Conservation (phyloP, 306 rosid genomes). For the Acacia crassicarpa region DNA sequence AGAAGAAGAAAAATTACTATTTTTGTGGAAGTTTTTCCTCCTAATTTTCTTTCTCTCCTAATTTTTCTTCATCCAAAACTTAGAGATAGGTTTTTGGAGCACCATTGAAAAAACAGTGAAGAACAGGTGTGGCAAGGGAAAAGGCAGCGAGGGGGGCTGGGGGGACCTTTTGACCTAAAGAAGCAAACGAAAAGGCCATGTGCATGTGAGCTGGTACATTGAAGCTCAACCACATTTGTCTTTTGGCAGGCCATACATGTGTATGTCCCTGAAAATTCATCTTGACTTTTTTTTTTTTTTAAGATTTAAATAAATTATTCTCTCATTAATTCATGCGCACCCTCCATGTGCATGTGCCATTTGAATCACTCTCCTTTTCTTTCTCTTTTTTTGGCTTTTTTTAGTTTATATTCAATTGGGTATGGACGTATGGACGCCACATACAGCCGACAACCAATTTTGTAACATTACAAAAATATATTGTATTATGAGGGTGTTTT, state of each 20-base stretch:
- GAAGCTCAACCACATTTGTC: neutral
- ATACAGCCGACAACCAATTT: conserved; percentile 21
- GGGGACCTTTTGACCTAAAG: conserved; percentile 50
- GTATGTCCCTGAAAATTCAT: conserved; percentile 26
- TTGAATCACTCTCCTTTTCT: neutral
- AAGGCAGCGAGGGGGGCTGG: conserved; percentile 34
- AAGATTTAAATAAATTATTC: neutral
- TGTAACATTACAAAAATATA: neutral
- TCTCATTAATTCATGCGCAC: neutral
- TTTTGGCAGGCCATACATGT: conserved; percentile 8
- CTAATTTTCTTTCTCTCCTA: no score
- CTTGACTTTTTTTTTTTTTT: no score
- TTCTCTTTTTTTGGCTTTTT: neutral
- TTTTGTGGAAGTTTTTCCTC: no score
- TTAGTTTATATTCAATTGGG: conserved; percentile 12
- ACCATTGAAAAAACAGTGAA: conserved; percentile 10
- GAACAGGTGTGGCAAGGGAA: conserved; percentile 33
- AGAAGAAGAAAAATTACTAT: no score
- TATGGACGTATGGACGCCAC: neutral
- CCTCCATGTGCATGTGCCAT: conserved; percentile 28
- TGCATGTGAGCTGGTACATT: conserved; percentile 37
- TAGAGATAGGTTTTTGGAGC: neutral
- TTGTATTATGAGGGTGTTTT: neutral
- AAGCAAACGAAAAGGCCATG: conserved; percentile 40
- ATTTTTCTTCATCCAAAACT: no score